Percentiles rank a stretch among this genome's conserved stretches.
phyloP scores from a whole-genome alignment of 768 basidiomycete species.

The Mycena albidolilacea region DNA sequence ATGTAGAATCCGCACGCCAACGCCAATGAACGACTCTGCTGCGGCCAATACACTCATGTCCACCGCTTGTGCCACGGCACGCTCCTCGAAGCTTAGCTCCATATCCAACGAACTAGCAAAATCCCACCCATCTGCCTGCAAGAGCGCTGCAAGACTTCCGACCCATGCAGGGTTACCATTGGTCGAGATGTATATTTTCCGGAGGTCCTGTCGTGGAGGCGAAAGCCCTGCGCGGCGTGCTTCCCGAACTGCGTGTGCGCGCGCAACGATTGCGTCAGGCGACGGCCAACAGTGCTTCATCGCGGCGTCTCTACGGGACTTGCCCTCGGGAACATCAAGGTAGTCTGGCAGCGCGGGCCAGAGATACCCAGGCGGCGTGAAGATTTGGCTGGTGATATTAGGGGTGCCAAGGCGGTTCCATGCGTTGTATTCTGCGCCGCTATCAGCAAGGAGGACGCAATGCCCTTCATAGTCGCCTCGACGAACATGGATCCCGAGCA shows the following conservation, averaged over 20 bases:
- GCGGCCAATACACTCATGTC: slow-evolving; percentile 65
- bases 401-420: slow-evolving; percentile 57
- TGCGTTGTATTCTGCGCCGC: slow-evolving; percentile 54
- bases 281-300: slow-evolving; percentile 59
- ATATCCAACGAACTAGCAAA: slow-evolving; percentile 60
- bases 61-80: slow-evolving; percentile 59
- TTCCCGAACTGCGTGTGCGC: slow-evolving; percentile 51
- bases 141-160: slow-evolving; percentile 50
- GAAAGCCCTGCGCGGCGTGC: slow-evolving; percentile 12
- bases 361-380: neutral
- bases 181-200: slow-evolving; percentile 62
- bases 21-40: slow-evolving; percentile 66
- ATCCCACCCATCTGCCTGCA: slow-evolving; percentile 55
- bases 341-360: slow-evolving; percentile 53
- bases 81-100: slow-evolving; percentile 56
- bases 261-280: slow-evolving; percentile 56
- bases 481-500: slow-evolving; percentile 65
- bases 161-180: slow-evolving; percentile 61
- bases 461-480: slow-evolving; percentile 64
- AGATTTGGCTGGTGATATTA: neutral
- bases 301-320: slow-evolving; percentile 46
- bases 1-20: slow-evolving; percentile 49
- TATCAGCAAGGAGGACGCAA: slow-evolving; percentile 55
- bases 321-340: slow-evolving; percentile 39
- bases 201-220: slow-evolving; percentile 40